Evolutionary conservation across 78 protist genomes (phyloP).

Genomic region (Dictyostelium discoideum): dicty_2.7 NC_007088.5:7789501-7790000

Average conservation of each 20-base stretch:
- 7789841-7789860: no score
- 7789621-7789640: constrained; percentile 98
- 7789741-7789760: constrained; percentile 88
- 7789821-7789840: no score
- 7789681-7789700: constrained; percentile 85
- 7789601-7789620: constrained; percentile 96
- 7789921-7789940: no score
- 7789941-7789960: no score
- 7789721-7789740: constrained; percentile 96
- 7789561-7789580: constrained; percentile 86
- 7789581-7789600: constrained; percentile 90
- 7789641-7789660: constrained; percentile 96
- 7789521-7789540: constrained; percentile 89
- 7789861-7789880: no score
- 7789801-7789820: no score
- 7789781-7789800: no score
- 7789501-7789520: constrained; percentile 92
- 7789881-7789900: no score
- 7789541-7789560: constrained; percentile 90
- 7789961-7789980: no score
- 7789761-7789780: neutral
- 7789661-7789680: constrained; percentile 96
- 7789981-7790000: no score
- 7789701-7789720: constrained; percentile 99
- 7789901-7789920: no score